Evolutionary conservation across 2,329 filamentous ascomycete genomes (phyloP).

Genomic region (Xylaria sp.): DNA sequence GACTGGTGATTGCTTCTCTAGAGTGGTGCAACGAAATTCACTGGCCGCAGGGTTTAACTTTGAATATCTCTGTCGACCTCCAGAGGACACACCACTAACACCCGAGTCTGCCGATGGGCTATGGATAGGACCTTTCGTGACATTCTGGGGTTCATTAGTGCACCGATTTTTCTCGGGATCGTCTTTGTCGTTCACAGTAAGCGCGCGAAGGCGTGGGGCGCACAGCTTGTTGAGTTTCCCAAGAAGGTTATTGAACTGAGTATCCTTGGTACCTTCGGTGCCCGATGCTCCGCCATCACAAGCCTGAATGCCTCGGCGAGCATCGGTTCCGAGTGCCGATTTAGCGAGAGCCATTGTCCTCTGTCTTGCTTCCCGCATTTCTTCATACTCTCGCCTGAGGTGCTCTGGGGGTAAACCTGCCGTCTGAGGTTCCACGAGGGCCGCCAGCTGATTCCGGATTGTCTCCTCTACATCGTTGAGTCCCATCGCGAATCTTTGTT

Average conservation of each 20-base stretch:
- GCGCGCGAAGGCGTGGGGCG: conserved; percentile 30
- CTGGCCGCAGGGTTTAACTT: conserved; percentile 45
- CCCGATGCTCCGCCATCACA: conserved; percentile 7
- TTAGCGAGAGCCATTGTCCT: conserved; percentile 24
- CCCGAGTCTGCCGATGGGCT: conserved; percentile 38
- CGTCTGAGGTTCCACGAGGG: conserved; percentile 41
- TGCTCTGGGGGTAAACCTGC: conserved; percentile 40
- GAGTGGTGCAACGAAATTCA: conserved; percentile 40
- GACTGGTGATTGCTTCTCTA: conserved; percentile 14
- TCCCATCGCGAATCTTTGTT: conserved; percentile 36
- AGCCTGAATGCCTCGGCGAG: not conserved
- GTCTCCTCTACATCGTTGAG: conserved; percentile 35
- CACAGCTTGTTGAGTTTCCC: conserved; percentile 42
- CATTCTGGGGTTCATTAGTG: not conserved
- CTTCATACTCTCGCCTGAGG: conserved; percentile 39
- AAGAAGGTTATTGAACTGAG: conserved; percentile 40
- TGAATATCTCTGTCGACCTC: conserved; percentile 28
- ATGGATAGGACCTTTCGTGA: not conserved
- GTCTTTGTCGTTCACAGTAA: conserved; percentile 28
- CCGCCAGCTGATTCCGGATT: conserved; percentile 33
- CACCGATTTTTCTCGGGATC: not conserved
- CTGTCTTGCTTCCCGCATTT: conserved; percentile 23
- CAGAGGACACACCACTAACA: conserved; percentile 35
- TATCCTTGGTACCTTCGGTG: not conserved
- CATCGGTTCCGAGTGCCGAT: conserved; percentile 6